These are phyloP conservation scores for Sporisorium sorghi DNA, from an alignment of 1,284 basidiomycete species.

Conservation along the genomic window DNA sequence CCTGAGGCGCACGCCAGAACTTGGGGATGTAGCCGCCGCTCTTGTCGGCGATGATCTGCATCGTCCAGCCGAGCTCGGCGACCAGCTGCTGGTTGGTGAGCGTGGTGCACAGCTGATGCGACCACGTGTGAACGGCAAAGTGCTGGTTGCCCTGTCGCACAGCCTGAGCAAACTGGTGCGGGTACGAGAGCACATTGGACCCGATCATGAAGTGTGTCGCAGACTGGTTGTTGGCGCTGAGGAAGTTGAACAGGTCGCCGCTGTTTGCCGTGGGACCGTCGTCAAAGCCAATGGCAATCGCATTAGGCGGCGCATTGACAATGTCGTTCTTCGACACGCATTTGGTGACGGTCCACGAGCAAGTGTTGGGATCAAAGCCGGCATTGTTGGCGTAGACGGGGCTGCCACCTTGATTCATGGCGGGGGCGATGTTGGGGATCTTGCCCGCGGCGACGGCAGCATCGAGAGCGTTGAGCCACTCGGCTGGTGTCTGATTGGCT, in stretches of 20 bases:
- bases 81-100: constrained; percentile 88
- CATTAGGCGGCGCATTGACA: constrained; percentile 74
- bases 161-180: constrained; percentile 78
- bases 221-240: constrained; percentile 76
- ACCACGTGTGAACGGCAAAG: constrained; percentile 72
- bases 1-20: constrained; percentile 70
- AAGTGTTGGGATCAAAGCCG: constrained; percentile 30
- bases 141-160: constrained; percentile 80
- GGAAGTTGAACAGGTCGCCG: constrained; percentile 75
- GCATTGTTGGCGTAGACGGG: constrained; percentile 47
- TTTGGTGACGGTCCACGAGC: constrained; percentile 66
- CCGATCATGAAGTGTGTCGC: constrained; percentile 94
- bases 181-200: constrained; percentile 84
- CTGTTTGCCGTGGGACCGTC: constrained; percentile 87
- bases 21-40: constrained; percentile 65
- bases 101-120: constrained; percentile 76
- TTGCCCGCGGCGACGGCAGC: constrained; percentile 49
- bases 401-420: constrained; percentile 25
- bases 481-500: constrained; percentile 38
- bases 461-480: constrained; percentile 50
- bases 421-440: constrained; percentile 52
- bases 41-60: constrained; percentile 78
- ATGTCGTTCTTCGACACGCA: constrained; percentile 76
- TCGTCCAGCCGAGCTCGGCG: constrained; percentile 93
- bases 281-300: constrained; percentile 72